Evolutionary conservation across 1,284 basidiomycete species (phyloP).

Genomic region (Malassezia obtusa): DNA sequence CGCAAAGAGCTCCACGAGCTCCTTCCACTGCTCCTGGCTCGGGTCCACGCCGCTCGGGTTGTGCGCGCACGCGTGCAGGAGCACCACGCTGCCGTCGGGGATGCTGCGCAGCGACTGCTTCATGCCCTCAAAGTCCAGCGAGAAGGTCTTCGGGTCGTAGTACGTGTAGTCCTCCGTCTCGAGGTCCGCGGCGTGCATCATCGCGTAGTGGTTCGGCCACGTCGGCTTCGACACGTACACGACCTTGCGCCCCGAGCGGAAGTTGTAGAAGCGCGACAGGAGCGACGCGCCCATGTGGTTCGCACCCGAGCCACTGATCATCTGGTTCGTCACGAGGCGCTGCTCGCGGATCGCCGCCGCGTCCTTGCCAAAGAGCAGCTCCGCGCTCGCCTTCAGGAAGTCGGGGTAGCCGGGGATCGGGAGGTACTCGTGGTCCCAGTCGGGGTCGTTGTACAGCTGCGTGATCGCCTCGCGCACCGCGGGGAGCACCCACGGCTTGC

Average conservation of each 20-base stretch:
- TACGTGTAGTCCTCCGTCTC: constrained; percentile 73
- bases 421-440: constrained; percentile 84
- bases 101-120: constrained; percentile 55
- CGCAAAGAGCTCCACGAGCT: constrained; percentile 66
- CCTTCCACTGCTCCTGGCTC: constrained; percentile 74
- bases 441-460: constrained; percentile 61
- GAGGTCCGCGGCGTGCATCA: constrained; percentile 74
- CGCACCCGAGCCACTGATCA: constrained; percentile 89
- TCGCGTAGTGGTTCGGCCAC: constrained; percentile 88
- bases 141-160: constrained; percentile 79
- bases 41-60: constrained; percentile 92
- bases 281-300: constrained; percentile 86
- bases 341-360: constrained; percentile 65
- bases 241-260: constrained; percentile 49
- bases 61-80: constrained; percentile 87
- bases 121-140: constrained; percentile 71
- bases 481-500: constrained; percentile 87
- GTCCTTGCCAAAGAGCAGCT: constrained; percentile 66
- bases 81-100: constrained; percentile 67
- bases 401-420: constrained; percentile 77
- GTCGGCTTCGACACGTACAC: constrained; percentile 81
- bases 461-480: constrained; percentile 70
- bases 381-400: constrained; percentile 68
- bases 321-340: constrained; percentile 50
- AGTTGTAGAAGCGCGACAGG: constrained; percentile 69